These are phyloP conservation scores for Syzygium aromaticum DNA, from an alignment of 345 rosid genomes.

Conservation along the genomic window DNA sequence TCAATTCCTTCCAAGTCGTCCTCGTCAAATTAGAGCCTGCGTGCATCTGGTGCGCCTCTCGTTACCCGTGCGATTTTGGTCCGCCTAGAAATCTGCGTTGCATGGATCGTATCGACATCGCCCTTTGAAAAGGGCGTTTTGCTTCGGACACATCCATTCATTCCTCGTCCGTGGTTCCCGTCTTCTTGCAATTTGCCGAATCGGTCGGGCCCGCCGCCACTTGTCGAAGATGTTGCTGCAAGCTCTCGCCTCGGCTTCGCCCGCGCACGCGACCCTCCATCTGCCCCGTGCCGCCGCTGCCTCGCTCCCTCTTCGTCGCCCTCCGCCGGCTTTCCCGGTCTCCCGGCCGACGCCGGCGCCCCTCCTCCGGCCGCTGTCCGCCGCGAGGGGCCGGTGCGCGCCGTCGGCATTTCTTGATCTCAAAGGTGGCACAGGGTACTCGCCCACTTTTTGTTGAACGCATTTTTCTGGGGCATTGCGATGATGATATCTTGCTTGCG, in stretches of 20 bases:
- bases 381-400: conserved; percentile 6
- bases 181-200: background rate
- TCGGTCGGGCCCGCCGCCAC: background rate
- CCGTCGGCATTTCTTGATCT: conserved; percentile 32
- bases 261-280: conserved; percentile 10
- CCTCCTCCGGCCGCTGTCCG: conserved; percentile 7
- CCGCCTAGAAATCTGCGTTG: background rate
- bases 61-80: background rate
- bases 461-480: background rate
- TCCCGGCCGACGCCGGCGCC: conserved; percentile 1
- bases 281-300: conserved; percentile 1
- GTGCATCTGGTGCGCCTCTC: background rate
- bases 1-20: background rate
- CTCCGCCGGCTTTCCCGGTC: conserved; percentile 1
- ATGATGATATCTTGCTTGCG: background rate
- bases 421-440: conserved; percentile 58
- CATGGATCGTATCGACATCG: conserved; percentile 1
- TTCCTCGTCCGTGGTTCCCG: background rate
- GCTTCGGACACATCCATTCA: background rate
- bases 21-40: no score
- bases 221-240: conserved; percentile 23
- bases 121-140: background rate
- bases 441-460: background rate
- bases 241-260: conserved; percentile 3
- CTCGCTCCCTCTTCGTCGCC: conserved; percentile 4